Conservation (phyloP, 2,329 filamentous ascomycete species). For the Dothidotthia symphoricarpi region DNA sequence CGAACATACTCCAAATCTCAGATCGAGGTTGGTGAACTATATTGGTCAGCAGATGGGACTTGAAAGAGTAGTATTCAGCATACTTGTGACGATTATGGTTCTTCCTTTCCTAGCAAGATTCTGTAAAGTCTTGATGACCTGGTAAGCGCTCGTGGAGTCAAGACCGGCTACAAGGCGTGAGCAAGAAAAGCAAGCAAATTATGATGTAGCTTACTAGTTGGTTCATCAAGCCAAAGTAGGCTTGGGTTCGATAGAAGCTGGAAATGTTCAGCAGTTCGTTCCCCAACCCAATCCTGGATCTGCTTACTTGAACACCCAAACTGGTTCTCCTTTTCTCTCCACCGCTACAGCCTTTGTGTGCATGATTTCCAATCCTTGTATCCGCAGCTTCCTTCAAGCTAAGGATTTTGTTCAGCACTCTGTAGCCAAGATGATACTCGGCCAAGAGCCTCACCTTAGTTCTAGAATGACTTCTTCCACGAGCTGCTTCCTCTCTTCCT, state of each 20-base stretch:
- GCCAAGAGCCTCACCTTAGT: constrained; percentile 11
- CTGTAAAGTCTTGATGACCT: constrained; percentile 69
- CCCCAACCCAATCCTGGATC: too few species aligned
- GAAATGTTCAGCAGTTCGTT: too few species aligned
- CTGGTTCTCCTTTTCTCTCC: constrained; percentile 75
- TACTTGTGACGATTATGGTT: constrained; percentile 67
- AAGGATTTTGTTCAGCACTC: too few species aligned
- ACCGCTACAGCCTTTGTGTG: constrained; percentile 73
- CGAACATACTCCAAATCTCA: constrained; percentile 76
- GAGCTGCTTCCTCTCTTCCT: constrained; percentile 59
- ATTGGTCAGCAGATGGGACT: too few species aligned
- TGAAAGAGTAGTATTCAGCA: constrained; percentile 1
- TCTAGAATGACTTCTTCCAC: constrained; percentile 77
- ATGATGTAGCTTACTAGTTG: too few species aligned
- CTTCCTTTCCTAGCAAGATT: constrained; percentile 64
- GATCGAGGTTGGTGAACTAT: constrained; percentile 69
- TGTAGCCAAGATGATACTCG: too few species aligned
- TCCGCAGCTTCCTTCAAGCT: constrained; percentile 75
- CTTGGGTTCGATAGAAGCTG: constrained; percentile 72
- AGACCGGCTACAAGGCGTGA: constrained; percentile 44
- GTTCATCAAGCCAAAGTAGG: constrained; percentile 74
- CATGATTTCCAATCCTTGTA: constrained; percentile 68
- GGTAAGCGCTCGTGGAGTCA: constrained; percentile 74
- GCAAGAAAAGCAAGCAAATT: too few species aligned
- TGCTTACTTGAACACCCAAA: constrained; percentile 64